These are phyloP conservation scores for Ceratobasidium sp. DNA, from an alignment of 1,284 basidiomycete species.

Conservation along the genomic window DNA sequence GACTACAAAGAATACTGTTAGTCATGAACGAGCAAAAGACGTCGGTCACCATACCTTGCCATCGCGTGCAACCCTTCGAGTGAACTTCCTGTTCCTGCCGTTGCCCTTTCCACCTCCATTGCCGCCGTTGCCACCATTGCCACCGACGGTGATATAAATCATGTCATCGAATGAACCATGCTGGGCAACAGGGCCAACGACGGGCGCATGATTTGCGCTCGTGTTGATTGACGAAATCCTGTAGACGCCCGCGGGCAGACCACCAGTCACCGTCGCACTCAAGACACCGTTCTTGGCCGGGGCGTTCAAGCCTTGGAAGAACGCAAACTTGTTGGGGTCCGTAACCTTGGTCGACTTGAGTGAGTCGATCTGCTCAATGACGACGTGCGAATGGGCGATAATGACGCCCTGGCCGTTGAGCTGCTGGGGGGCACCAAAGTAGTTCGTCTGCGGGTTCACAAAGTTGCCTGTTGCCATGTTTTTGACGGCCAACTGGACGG, in stretches of 20 bases:
- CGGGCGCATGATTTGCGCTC: conserved; percentile 52
- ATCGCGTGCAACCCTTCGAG: conserved; percentile 22
- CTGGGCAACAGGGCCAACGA: conserved; percentile 61
- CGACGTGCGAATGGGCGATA: conserved; percentile 52
- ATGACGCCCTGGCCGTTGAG: conserved; percentile 47
- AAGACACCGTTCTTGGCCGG: conserved; percentile 48
- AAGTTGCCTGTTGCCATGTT: conserved; percentile 50
- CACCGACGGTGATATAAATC: conserved; percentile 57
- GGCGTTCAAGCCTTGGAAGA: conserved; percentile 53
- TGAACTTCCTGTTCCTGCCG: conserved; percentile 11
- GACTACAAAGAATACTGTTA: conserved; percentile 2
- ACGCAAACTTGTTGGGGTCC: conserved; percentile 49
- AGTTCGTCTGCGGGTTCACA: conserved; percentile 49
- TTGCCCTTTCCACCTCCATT: neutral
- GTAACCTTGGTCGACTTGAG: conserved; percentile 47
- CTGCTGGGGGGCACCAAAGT: conserved; percentile 52
- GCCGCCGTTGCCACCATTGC: conserved; percentile 9
- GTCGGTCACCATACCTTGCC: conserved; percentile 9
- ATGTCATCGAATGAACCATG: conserved; percentile 68
- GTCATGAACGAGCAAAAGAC: neutral
- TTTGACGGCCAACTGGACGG: conserved; percentile 48
- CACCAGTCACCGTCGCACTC: conserved; percentile 49
- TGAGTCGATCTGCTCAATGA: conserved; percentile 50
- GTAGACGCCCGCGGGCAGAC: conserved; percentile 51
- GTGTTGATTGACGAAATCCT: conserved; percentile 48